A percentile compares a stretch with the other conserved stretches of the same genome.
Evolutionary conservation across 495 filamentous ascomycete species (phyloP).

Genomic region (Aspergillus haitiensis): DNA sequence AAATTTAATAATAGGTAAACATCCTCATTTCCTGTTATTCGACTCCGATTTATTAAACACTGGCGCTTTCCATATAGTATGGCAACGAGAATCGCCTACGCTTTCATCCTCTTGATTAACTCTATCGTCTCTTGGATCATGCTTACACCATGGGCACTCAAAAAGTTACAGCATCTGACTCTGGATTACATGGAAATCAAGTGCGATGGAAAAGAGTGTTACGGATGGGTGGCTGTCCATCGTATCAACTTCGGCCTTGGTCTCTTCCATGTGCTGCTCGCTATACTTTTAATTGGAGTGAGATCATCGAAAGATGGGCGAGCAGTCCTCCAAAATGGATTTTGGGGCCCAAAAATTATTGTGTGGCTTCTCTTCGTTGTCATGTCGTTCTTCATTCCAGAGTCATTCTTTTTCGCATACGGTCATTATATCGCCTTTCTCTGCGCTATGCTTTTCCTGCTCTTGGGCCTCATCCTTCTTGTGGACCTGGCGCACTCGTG

Average conservation of each 20-base stretch:
- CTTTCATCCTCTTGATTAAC: slow-evolving; percentile 92
- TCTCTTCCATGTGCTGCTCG: slow-evolving; percentile 85
- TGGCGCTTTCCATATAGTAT: slow-evolving; percentile 54
- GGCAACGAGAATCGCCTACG: slow-evolving; percentile 96
- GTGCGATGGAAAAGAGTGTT: slow-evolving; percentile 87
- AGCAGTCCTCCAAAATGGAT: slow-evolving; percentile 89
- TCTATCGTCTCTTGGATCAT: slow-evolving; percentile 97
- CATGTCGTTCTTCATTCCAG: slow-evolving; percentile 91
- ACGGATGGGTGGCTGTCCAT: slow-evolving; percentile 95
- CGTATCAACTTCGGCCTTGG: slow-evolving; percentile 97
- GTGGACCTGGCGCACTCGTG: slow-evolving; percentile 97
- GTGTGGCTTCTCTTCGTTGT: slow-evolving; percentile 85
- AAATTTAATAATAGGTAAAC: slow-evolving; percentile 92
- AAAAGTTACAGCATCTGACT: slow-evolving; percentile 86
- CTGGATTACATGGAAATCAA: slow-evolving; percentile 93
- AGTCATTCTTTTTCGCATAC: slow-evolving; percentile 92
- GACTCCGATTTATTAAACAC: slow-evolving; percentile 11
- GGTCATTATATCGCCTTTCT: slow-evolving; percentile 90
- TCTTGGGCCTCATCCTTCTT: slow-evolving; percentile 87
- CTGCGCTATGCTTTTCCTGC: slow-evolving; percentile 89
- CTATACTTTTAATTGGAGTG: slow-evolving; percentile 81
- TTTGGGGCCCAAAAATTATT: slow-evolving; percentile 86
- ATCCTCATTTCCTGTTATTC: slow-evolving; percentile 16
- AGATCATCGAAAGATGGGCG: slow-evolving; percentile 82
- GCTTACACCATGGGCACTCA: slow-evolving; percentile 98